Evolutionary conservation across 148 eudicot species (phyloP), one percentile per base, ranked within the genome.

Genomic region (Oxyria digyna): DNA sequence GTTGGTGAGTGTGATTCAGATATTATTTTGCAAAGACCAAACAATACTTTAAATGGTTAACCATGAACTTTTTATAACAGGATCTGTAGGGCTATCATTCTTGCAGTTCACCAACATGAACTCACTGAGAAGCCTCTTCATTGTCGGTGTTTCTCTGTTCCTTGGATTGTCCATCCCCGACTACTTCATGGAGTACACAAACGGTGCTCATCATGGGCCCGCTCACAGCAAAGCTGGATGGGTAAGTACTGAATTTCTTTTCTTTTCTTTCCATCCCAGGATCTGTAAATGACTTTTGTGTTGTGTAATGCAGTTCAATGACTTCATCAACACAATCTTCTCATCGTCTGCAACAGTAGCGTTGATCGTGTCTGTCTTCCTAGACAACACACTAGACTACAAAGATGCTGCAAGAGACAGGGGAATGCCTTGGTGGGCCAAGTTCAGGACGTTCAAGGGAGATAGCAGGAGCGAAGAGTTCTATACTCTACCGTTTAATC

Each of bases 371-470:
- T 84, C 96, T 2, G 96, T 91, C 57, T 84, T 94, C 41, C 82
- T 94, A 14, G 99, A 94, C 91, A 94, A 94, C 75, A 94, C 99
- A 14, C 93, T 94, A 4, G 99, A 94, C 32, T 84, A 79, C 76
- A 88, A 87, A 81, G 91, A 94, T 78, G 87, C 89, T 68, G 96
- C 97, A 3, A 84, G 71, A 74, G 97, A 91, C 78, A 74, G 96
- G 57, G 99, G 99, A 62, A 88, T 94, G 97, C 91, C 99, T 17
- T 94, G 99, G 99, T 94, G 99, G 99, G 91, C 75, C 57, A 94
- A 88, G 41, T 94, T 94, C 82, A 82, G 99, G 70, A 80, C 93
- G 0, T 94, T 94, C 70, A 94, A 94, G 78, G 99, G 97, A 31
- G 99, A 94, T 69, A 85, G 85, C 68, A 69, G 99, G 67, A 94